Evolutionary conservation across 1,139 yeast genomes (phyloP).

Genomic region (Kazachstania sp.): DNA sequence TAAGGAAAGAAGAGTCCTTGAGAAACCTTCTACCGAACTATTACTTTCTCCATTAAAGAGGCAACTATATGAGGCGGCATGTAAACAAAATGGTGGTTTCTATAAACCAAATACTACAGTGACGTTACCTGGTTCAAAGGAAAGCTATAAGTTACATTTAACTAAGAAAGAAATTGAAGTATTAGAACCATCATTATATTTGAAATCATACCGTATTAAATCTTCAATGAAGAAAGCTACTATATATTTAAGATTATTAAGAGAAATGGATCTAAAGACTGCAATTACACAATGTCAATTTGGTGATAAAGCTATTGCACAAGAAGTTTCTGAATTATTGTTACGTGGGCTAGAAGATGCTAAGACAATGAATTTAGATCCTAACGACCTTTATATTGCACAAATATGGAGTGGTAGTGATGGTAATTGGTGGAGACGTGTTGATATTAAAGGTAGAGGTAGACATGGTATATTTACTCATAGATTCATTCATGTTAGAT

Average conservation of each 20-base stretch:
- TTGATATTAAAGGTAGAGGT: conserved; percentile 89
- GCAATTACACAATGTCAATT: conserved; percentile 94
- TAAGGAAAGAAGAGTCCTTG: conserved; percentile 33
- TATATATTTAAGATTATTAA: conserved; percentile 63
- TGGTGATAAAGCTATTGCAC: conserved; percentile 68
- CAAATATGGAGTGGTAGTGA: conserved; percentile 92
- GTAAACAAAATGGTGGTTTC: conserved; percentile 54
- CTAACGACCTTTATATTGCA: conserved; percentile 59
- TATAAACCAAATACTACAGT: conserved; percentile 58
- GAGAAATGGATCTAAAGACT: conserved; percentile 56
- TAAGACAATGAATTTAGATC: conserved; percentile 47
- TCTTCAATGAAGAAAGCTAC: conserved; percentile 86
- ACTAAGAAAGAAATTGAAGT: conserved; percentile 60
- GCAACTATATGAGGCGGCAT: conserved; percentile 53
- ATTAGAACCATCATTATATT: conserved; percentile 76
- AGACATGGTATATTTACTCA: conserved; percentile 73
- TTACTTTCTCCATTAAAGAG: conserved; percentile 67
- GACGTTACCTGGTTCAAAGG: conserved; percentile 39
- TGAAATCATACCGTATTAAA: conserved; percentile 71
- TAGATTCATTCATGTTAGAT: conserved; percentile 72
- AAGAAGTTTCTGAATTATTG: conserved; percentile 70
- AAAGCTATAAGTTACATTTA: conserved; percentile 48
- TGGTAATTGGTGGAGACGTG: conserved; percentile 60
- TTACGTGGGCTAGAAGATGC: conserved; percentile 69
- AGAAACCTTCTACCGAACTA: conserved; percentile 35